Evolutionary conservation across 805 yeast species (phyloP), one percentile per base, ranked within the genome.

Genomic region (Ogataea trehalophila): DNA sequence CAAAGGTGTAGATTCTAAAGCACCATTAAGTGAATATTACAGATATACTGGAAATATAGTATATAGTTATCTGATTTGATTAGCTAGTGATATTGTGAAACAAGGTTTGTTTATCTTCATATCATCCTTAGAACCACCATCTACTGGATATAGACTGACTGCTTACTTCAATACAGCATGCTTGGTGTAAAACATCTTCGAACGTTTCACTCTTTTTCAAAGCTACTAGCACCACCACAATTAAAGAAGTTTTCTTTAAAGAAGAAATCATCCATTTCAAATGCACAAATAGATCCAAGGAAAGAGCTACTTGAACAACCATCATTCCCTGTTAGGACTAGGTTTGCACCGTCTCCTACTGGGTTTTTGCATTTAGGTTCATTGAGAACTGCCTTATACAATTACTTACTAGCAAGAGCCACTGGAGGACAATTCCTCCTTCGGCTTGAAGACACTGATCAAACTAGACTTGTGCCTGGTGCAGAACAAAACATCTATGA

Each of bases 301-400:
- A 41, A 33, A 20, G 35, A 31, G 14, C 29, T 35, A 35, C 15
- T 41, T 39, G 9, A 17, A 8, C 53, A 74, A 40, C 80, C 82
- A 1, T 54, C 48, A 1, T 34, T 50, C 0, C 89, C 94, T 0
- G 95, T 82, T 0, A 67, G 97, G 54, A 87, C 98, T 1, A 70
- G 99, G 53, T 94, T 94, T 67, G 99, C 99, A 0, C 99, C 99
- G 0, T 90, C 97, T 2, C 99, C 99, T 1, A 94, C 99, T 0
- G 99, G 99, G 0, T 79, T 79, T 51, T 72, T 94, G n/a, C 99
- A 94, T 63, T 63, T 94, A 49, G 99, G 99, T 0, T 91, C 97
- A 0, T 62, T 94, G 41, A 71, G 99, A 63, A 94, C 99, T 0
- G 98, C 98, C 0, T 66, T 94, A 17, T 94, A 89, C 67, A 94